Evolutionary conservation across 352 stramenopile species (phyloP), one percentile per base, ranked within the genome.

Genomic region (Pythium sp.): DNA sequence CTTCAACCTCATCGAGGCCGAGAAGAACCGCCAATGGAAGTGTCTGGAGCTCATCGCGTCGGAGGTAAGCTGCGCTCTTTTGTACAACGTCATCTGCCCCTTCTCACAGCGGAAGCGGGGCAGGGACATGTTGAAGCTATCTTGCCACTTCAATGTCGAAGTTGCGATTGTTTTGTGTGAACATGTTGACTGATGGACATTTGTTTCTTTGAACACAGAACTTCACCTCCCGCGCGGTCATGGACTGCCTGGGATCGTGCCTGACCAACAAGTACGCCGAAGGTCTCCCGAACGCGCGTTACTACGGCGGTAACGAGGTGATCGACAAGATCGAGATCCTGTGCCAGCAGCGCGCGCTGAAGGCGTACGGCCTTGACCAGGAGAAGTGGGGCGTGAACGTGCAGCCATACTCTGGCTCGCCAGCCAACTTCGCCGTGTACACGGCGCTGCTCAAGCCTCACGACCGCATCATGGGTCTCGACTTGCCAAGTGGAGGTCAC

Each of bases 201-300:
- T 54, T 26, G 8, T 4, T 32, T 15, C 41, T 5, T 49, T 9
- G 59, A 20, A 43, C 38, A 14, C 47, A 73, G 83, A 99, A 99
- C 89, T 99, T 99, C 79, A 99, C 98, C 34, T 99, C 94, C n/a
- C 88, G 90, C 41, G 97, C 97, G 22, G 97, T 99, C 54, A 98
- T 99, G 88, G 96, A 99, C 68, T 99, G 96, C 78, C 89, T 99
- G 54, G 98, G 98, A 70, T 99, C 94, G 68, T 97, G 91, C 67
- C 83, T 99, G 18, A 99, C 98, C 68, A 99, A 99, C 90, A 99
- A 99, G 88, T 99, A 99, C 80, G 89, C 97, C 24, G 98, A 99
- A 78, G 98, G 98, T n/a, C 83, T 96, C 49, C 94, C 96, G 58
- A 91, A 95, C 61, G 87, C 86, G 61, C 80, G 96, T 51, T 99